A percentile compares a stretch with the other conserved stretches of the same genome.
Conservation (phyloP, 345 rosid genomes). For the Angophora floribunda region DNA sequence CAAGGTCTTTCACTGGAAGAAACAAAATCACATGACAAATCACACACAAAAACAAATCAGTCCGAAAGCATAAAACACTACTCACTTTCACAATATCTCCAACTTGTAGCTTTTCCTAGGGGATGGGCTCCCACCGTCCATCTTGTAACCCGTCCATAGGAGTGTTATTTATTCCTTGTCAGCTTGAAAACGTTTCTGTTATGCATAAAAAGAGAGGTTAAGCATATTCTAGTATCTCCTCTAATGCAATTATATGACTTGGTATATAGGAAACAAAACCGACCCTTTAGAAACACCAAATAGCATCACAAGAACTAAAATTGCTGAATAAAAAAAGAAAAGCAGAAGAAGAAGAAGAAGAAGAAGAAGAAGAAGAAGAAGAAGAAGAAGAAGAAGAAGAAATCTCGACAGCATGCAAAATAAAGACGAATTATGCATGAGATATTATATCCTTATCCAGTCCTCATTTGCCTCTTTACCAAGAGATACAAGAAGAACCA, state of each 20-base stretch:
- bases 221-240: background rate
- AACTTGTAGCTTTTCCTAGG: constrained; percentile 95
- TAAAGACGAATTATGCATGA: background rate
- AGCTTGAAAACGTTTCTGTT: constrained; percentile 93
- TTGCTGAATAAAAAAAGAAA: background rate
- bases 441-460: constrained; percentile 49
- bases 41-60: background rate
- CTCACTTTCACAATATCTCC: constrained; percentile 92
- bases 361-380: background rate
- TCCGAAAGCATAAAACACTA: background rate
- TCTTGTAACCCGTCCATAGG: constrained; percentile 72
- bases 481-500: constrained; percentile 97
- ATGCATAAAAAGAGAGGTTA: constrained; percentile 12
- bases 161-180: constrained; percentile 82
- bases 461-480: constrained; percentile 97
- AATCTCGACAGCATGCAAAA: background rate
- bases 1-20: background rate
- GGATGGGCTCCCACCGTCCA: constrained; percentile 61
- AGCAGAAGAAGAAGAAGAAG: constrained; percentile 1
- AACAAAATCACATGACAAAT: background rate
- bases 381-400: background rate
- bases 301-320: background rate
- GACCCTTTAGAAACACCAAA: background rate
- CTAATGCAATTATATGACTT: background rate
- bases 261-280: background rate